Base-by-base conservation (phyloP, 202 grass and related monocot species). In the Bolboschoenoplectus hybrid region DNA sequence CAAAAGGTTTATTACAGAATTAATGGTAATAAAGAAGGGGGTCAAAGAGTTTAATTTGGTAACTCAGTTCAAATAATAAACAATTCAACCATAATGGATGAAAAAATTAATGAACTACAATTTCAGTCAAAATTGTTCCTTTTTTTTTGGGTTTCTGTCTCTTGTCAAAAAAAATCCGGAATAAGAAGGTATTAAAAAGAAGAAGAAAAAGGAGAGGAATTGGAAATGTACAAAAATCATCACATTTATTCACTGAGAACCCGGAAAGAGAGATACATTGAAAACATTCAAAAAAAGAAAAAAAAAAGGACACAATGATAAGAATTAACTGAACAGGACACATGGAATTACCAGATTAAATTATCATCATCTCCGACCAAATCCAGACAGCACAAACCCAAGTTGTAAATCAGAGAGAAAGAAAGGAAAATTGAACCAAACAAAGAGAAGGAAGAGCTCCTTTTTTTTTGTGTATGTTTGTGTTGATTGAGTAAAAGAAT, bases 11-110 rank as follows among this genome's bases (percentile, higher is more conserved):
- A 83, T 51, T 41, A 38, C 43, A 65, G 60, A 49, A 83, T 51
- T 67, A 83, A 83, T 67, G 19, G 81, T 32, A 45, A 26, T 26
- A 26, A 26, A 26, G 26, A 26, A 63, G 46, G 40, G 80, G 13
- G 80, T 82, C 80, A 63, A 52, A 26, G 19, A 53, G 81, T 49
- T 83, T 83, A 52, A 82, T 67, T 16, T 49, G 81, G 81, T 5
- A 83, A 9, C 32, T 66, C 62, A 83, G 62, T 83, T 84, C 46
- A 55, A 56, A 56, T 39, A 84, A 69, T 72, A 41, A 84, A 84
- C 32, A 10, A 41, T 51, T 41, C 20, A 72, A 72, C 3, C 34
- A 39, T 71, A 84, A 72, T 65, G 49, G 19, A 84, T 71, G 82
- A 84, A 43, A 32, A n/a, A 71, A 72, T 84, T 5, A 84, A 84